Evolutionary conservation across 495 filamentous ascomycete species (phyloP).

Genomic region (Aspergillus biplanus): DNA sequence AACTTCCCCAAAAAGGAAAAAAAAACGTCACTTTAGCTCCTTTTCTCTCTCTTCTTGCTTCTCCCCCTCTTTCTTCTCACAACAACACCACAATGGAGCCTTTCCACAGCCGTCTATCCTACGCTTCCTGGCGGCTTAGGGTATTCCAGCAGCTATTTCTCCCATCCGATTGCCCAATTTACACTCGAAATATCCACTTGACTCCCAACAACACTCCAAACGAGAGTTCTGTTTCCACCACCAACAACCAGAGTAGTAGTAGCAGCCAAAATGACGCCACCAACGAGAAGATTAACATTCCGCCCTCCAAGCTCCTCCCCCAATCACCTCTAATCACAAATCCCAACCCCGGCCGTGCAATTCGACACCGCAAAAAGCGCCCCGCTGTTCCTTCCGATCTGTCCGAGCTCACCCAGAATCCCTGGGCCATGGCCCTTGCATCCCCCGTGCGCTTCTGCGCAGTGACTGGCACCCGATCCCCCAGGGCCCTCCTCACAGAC

Average conservation of each 20-base stretch:
- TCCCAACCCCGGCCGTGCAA: slow-evolving; percentile 21
- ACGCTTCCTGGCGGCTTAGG: slow-evolving; percentile 41
- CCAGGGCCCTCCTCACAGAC: slow-evolving; percentile 64
- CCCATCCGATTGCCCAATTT: slow-evolving; percentile 2
- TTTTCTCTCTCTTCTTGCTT: slow-evolving; percentile 14
- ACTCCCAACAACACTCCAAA: slow-evolving; percentile 1
- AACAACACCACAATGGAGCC: slow-evolving; percentile 34
- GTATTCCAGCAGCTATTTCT: slow-evolving; percentile 34
- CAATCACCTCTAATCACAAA: slow-evolving; percentile 42
- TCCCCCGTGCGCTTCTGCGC: slow-evolving; percentile 65
- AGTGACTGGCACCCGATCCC: slow-evolving; percentile 59
- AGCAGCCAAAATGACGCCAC: too few relatives aligned
- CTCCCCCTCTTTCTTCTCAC: slow-evolving; percentile 3
- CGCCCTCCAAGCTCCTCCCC: slow-evolving; percentile 44
- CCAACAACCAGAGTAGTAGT: not conserved
- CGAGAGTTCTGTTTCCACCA: slow-evolving; percentile 7
- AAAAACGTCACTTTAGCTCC: slow-evolving; percentile 12
- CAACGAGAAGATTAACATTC: not conserved
- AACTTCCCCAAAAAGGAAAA: slow-evolving; percentile 2
- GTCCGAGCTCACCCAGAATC: slow-evolving; percentile 37
- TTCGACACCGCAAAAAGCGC: slow-evolving; percentile 30
- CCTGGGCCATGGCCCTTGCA: slow-evolving; percentile 63
- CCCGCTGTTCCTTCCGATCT: slow-evolving; percentile 48
- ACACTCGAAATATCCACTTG: slow-evolving; percentile 10
- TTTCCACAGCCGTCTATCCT: slow-evolving; percentile 29